These are phyloP conservation scores for Amanita brunnescens DNA, from an alignment of 768 basidiomycete species.

Conservation along the genomic window DNA sequence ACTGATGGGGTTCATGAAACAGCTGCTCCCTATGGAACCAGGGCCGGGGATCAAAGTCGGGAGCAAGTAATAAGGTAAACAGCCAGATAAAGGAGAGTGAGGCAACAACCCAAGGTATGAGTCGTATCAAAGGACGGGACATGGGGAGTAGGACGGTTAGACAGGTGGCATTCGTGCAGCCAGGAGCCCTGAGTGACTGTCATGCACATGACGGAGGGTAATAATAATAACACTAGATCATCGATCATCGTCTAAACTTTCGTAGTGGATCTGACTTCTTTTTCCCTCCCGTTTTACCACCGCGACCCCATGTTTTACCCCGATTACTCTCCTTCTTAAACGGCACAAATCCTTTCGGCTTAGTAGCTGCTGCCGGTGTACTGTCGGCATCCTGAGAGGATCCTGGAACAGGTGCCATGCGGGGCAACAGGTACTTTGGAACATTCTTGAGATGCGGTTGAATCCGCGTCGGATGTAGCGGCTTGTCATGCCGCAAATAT, in stretches of 20 bases:
- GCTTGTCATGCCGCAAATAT: constrained; percentile 89
- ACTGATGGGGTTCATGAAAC: neutral
- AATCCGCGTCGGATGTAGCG: constrained; percentile 80
- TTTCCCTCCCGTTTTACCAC: constrained; percentile 51
- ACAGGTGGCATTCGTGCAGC: neutral
- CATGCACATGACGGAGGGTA: no score
- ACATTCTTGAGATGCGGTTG: constrained; percentile 96
- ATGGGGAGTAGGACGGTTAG: neutral
- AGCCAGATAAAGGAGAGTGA: neutral
- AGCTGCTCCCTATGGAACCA: neutral
- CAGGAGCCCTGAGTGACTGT: neutral
- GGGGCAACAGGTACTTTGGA: constrained; percentile 86
- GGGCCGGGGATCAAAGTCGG: neutral
- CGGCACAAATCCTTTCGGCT: constrained; percentile 52
- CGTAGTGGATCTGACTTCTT: constrained; percentile 80
- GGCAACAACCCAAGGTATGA: neutral
- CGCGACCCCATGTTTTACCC: constrained; percentile 46
- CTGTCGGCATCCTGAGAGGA: constrained; percentile 21
- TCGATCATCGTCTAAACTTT: constrained; percentile 56
- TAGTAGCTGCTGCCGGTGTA: constrained; percentile 18
- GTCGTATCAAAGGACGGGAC: neutral
- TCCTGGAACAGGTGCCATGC: constrained; percentile 54
- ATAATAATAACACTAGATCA: no score
- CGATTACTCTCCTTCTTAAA: constrained; percentile 56
- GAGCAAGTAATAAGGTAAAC: neutral